Evolutionary conservation across 75 land plant species (phyloP).

Genomic region (Selaginella moellendorffii): DNA sequence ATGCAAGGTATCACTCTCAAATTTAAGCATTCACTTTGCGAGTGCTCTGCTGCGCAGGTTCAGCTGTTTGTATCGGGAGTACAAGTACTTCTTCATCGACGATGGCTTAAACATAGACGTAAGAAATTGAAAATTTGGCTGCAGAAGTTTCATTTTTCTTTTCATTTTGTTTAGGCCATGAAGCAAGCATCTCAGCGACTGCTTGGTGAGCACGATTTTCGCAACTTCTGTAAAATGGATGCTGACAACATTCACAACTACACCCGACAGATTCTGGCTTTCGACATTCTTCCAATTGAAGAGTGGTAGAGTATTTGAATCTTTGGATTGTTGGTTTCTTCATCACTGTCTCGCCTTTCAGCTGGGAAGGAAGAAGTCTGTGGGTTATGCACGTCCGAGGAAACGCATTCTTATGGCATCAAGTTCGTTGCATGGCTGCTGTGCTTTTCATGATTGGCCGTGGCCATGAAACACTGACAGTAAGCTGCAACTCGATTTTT

Average conservation of each 20-base stretch:
- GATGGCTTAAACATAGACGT: slow-evolving; percentile 52
- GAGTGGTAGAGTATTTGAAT: slow-evolving; percentile 28
- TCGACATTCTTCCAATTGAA: slow-evolving; percentile 35
- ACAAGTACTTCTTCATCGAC: slow-evolving; percentile 74
- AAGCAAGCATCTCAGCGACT: slow-evolving; percentile 45
- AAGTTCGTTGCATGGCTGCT: slow-evolving; percentile 95
- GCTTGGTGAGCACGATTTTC: slow-evolving; percentile 81
- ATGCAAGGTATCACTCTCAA: slow-evolving; percentile 60
- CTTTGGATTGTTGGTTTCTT: not conserved
- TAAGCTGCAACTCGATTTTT: slow-evolving; percentile 14
- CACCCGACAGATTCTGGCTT: slow-evolving; percentile 43
- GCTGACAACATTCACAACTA: slow-evolving; percentile 75
- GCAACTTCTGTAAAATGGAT: slow-evolving; percentile 98
- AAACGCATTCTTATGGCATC: slow-evolving; percentile 93
- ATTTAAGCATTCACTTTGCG: not conserved
- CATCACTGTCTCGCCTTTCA: not conserved
- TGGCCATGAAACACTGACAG: slow-evolving; percentile 59
- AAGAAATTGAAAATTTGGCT: slow-evolving; percentile 1
- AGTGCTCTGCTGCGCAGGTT: slow-evolving; percentile 41
- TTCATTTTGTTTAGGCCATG: slow-evolving; percentile 44
- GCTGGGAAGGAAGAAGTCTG: slow-evolving; percentile 27
- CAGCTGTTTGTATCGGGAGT: slow-evolving; percentile 71
- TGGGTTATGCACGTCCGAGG: slow-evolving; percentile 60
- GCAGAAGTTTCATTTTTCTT: not conserved
- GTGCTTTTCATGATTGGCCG: slow-evolving; percentile 84